Evolutionary conservation across 2,329 filamentous ascomycete genomes (phyloP).

Genomic region (Elsinoe fawcettii): DNA sequence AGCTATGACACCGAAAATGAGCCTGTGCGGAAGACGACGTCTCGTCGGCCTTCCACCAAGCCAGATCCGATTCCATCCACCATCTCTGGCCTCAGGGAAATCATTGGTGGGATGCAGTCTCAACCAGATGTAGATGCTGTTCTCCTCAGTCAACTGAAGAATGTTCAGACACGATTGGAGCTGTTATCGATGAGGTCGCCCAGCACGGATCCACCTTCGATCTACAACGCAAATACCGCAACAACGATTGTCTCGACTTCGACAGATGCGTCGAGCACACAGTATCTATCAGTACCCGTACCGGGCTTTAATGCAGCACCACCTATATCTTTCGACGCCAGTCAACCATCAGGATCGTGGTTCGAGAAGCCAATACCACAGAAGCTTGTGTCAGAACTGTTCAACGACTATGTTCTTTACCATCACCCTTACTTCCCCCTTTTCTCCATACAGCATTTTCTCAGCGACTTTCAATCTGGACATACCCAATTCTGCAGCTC

Average conservation of each 20-base stretch:
- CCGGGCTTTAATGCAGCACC: neutral
- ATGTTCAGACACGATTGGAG: constrained; percentile 20
- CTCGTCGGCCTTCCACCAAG: constrained; percentile 34
- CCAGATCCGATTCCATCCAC: constrained; percentile 21
- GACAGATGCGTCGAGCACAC: neutral
- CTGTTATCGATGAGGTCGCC: neutral
- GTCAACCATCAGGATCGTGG: constrained; percentile 21
- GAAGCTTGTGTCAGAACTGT: constrained; percentile 30
- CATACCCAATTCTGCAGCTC: constrained; percentile 59
- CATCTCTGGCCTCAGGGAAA: constrained; percentile 31
- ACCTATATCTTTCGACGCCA: neutral
- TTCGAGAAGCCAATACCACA: constrained; percentile 28
- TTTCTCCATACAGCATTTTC: constrained; percentile 63
- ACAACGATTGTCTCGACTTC: neutral
- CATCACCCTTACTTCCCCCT: constrained; percentile 68
- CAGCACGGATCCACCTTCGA: constrained; percentile 8
- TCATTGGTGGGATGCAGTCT: constrained; percentile 37
- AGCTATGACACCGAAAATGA: constrained; percentile 44
- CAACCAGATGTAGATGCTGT: constrained; percentile 39
- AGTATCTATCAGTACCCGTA: constrained; percentile 6
- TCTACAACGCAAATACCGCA: neutral
- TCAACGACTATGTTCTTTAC: constrained; percentile 42
- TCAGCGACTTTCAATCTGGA: constrained; percentile 56
- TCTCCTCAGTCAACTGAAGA: constrained; percentile 37
- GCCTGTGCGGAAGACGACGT: constrained; percentile 37